Evolutionary conservation across 2,329 filamentous ascomycete species (phyloP), one percentile per base, ranked within the genome.

Genomic region (Colletotrichum abscissum): DNA sequence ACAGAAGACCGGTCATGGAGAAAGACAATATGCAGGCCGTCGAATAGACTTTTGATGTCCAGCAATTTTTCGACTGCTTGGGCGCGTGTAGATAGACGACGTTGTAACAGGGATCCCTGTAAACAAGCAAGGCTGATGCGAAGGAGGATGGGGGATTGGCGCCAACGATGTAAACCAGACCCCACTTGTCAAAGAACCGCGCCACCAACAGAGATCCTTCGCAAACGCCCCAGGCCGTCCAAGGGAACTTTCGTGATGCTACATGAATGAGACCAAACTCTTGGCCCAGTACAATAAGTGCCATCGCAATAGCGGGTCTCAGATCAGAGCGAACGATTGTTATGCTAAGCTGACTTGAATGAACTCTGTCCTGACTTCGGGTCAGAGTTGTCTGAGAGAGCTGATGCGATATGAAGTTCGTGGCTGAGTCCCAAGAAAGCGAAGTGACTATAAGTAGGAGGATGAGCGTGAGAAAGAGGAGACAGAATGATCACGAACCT

Each of bases 141-240:
- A 57, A 49, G 60, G 12, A 67, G 69, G 69, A 72, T 67, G 69
- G 16, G 16, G 33, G 56, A 62, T 26, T 28, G 19, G 46, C n/a
- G 63, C 46, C 35, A 62, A 33, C 59, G n/a, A n/a, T 38, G 33
- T 35, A 38, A 26, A 38, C n/a, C n/a, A 55, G 49, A 46, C 56
- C n/a, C 68, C 63, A 67, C 56, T 19, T 35, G 19, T 28, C 26
- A 38, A 49, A 28, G 12, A 69, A 38, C 54, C 26, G 52, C 60
- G 67, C 67, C 67, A 65, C 52, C 38, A 49, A 28, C 54, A 58
- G n/a, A 38, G 49, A 65, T 69, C 60, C 60, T 69, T 64, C 60
- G 52, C 16, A n/a, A 33, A 28, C 28, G 59, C n/a, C 38, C 24
- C 35, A 49, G 19, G 2, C 1, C n/a, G 16, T 14, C 7, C 33